A percentile compares a stretch with the other conserved stretches of the same genome.
phyloP scores from a whole-genome alignment of 2,329 filamentous ascomycete genomes.

The Mollisiaceae sp. region DNA sequence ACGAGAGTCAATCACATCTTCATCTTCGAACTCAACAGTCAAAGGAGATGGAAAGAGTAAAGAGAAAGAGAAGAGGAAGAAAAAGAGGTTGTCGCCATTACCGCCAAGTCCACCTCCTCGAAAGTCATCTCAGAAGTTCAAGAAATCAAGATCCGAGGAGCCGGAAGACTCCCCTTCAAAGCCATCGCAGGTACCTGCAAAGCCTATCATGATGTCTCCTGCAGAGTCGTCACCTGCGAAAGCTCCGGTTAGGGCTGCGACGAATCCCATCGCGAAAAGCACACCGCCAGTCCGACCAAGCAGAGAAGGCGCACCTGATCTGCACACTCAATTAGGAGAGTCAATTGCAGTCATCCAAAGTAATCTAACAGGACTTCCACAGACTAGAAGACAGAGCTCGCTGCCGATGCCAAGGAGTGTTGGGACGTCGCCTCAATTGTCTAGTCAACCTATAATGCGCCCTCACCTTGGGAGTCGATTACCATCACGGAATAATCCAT shows the following conservation, averaged over 20 bases:
- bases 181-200: slow-evolving; percentile 41
- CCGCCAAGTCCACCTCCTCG: slow-evolving; percentile 66
- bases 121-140: slow-evolving; percentile 64
- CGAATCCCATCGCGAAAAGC: not conserved
- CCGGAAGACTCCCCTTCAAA: slow-evolving; percentile 47
- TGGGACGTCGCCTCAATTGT: slow-evolving; percentile 32
- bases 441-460: slow-evolving; percentile 38
- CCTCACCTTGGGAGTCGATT: slow-evolving; percentile 42
- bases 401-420: slow-evolving; percentile 25
- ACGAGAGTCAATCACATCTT: slow-evolving; percentile 72
- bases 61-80: slow-evolving; percentile 47
- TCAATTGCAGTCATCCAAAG: slow-evolving; percentile 64
- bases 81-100: slow-evolving; percentile 51
- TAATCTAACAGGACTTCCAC: slow-evolving; percentile 51
- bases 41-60: slow-evolving; percentile 56
- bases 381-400: slow-evolving; percentile 34
- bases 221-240: slow-evolving; percentile 24
- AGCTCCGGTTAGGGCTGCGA: slow-evolving; percentile 9
- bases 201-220: slow-evolving; percentile 37
- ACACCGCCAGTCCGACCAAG: slow-evolving; percentile 64
- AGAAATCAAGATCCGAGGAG: slow-evolving; percentile 44
- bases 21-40: slow-evolving; percentile 73
- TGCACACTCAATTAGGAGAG: slow-evolving; percentile 60
- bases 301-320: slow-evolving; percentile 68
- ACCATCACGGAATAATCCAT: slow-evolving; percentile 42